Evolutionary conservation across 306 rosid species (phyloP).

Genomic region (Calophaca sinica): DNA sequence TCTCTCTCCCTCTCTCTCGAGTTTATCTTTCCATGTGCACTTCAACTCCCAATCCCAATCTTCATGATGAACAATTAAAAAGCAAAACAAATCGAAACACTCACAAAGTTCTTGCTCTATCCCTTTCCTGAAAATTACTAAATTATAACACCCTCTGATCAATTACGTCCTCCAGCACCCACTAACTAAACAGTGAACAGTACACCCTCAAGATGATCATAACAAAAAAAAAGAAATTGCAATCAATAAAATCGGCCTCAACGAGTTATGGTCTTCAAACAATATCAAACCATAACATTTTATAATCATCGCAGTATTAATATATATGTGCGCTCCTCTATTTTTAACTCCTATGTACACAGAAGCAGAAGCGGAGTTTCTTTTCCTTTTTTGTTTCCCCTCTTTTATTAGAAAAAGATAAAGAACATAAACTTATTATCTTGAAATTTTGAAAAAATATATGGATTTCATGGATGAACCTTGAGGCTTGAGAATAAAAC

Average conservation of each 20-base stretch:
- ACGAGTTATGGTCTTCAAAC: not conserved
- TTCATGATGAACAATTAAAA: constrained; percentile 40
- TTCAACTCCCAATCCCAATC: constrained; percentile 12
- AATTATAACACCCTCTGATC: constrained; percentile 42
- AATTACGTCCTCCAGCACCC: constrained; percentile 15
- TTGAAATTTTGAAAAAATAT: constrained; percentile 34
- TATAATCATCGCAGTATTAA: constrained; percentile 14
- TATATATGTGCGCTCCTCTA: not conserved
- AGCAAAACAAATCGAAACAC: constrained; percentile 37
- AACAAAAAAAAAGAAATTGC: too few species aligned
- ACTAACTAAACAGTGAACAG: constrained; percentile 1
- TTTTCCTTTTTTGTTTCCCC: not conserved
- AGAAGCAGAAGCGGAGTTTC: constrained; percentile 23
- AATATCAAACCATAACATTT: constrained; percentile 2
- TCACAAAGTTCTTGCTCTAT: constrained; percentile 39
- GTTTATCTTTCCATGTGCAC: constrained; percentile 38
- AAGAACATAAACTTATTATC: not conserved
- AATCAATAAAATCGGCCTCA: too few species aligned
- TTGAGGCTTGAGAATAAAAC: constrained; percentile 36
- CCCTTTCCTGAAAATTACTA: constrained; percentile 41
- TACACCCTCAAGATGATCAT: too few species aligned
- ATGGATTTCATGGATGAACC: not conserved
- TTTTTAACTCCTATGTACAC: constrained; percentile 43
- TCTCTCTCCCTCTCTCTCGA: constrained; percentile 10
- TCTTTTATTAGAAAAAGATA: not conserved